Evolutionary conservation across 345 rosid species (phyloP).

Genomic region (Streptanthus diversifolius): DNA sequence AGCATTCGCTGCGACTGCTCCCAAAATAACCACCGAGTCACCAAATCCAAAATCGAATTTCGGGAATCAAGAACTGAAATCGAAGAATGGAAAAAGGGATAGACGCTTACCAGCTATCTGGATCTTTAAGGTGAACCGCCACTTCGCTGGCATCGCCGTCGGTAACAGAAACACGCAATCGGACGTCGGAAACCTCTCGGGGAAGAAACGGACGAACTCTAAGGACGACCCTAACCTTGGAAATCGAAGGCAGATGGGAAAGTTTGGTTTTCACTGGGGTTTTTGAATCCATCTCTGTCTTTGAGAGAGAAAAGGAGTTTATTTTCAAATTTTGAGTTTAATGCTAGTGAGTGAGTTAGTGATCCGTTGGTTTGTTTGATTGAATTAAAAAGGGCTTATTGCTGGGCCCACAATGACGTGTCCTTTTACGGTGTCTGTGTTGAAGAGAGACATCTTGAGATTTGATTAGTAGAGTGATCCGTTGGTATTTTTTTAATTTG

Average conservation of each 20-base stretch:
- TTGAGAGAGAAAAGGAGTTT: not conserved
- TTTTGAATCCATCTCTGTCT: slow-evolving; percentile 3
- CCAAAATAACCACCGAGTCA: slow-evolving; percentile 2
- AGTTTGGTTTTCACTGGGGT: slow-evolving; percentile 27
- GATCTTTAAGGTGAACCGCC: slow-evolving; percentile 63
- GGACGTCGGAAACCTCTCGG: slow-evolving; percentile 38
- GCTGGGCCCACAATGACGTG: not conserved
- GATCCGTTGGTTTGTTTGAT: not conserved
- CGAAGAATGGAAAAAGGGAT: not conserved
- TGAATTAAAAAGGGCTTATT: not conserved
- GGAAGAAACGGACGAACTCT: slow-evolving; percentile 78
- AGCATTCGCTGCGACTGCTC: slow-evolving; percentile 69
- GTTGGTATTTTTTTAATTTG: too few species aligned
- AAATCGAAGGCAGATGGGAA: slow-evolving; percentile 27
- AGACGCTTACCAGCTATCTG: slow-evolving; percentile 51
- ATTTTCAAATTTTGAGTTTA: not conserved
- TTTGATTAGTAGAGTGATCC: too few species aligned
- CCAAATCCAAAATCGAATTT: not conserved
- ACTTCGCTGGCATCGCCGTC: slow-evolving; percentile 49
- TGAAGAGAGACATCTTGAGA: too few species aligned
- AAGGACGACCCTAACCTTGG: slow-evolving; percentile 56
- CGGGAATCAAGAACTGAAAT: not conserved
- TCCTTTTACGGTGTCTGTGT: too few species aligned
- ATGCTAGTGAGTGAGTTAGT: not conserved
- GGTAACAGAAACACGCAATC: slow-evolving; percentile 50